These are phyloP conservation scores for Ascochyta pisi DNA, from an alignment of 2,329 filamentous ascomycete genomes.

Conservation along the genomic window DNA sequence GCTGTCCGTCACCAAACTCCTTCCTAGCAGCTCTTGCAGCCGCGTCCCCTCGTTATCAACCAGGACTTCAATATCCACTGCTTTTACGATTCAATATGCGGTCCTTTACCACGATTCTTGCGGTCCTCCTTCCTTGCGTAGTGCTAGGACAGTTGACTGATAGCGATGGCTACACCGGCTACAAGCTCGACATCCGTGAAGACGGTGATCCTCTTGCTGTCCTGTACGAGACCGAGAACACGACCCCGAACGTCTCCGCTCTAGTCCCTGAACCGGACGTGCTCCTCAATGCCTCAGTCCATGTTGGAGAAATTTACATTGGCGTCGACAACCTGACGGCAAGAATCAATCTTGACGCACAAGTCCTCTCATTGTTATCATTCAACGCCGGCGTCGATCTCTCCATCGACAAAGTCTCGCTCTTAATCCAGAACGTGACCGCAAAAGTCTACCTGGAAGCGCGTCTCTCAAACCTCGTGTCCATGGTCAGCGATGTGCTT, in stretches of 20 bases:
- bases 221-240: slow-evolving; percentile 62
- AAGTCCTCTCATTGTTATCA: slow-evolving; percentile 64
- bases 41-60: slow-evolving; percentile 28
- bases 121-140: slow-evolving; percentile 44
- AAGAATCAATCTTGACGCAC: slow-evolving; percentile 66
- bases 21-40: slow-evolving; percentile 28
- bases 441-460: slow-evolving; percentile 67
- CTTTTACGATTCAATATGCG: slow-evolving; percentile 25
- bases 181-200: slow-evolving; percentile 57
- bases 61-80: not conserved
- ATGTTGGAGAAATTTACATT: slow-evolving; percentile 65
- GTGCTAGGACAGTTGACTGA: slow-evolving; percentile 42
- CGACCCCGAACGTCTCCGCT: slow-evolving; percentile 50
- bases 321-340: slow-evolving; percentile 66
- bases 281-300: slow-evolving; percentile 65
- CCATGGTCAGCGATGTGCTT: slow-evolving; percentile 66
- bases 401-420: slow-evolving; percentile 62
- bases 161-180: slow-evolving; percentile 62
- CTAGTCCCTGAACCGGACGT: slow-evolving; percentile 62
- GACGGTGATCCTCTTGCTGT: slow-evolving; percentile 60
- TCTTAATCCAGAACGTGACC: slow-evolving; percentile 65
- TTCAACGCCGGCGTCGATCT: slow-evolving; percentile 69
- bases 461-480: slow-evolving; percentile 64
- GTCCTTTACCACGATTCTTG: slow-evolving; percentile 33
- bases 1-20: slow-evolving; percentile 19